Base-by-base conservation (phyloP, 805 yeast genomes). In the Candida germanica region DNA sequence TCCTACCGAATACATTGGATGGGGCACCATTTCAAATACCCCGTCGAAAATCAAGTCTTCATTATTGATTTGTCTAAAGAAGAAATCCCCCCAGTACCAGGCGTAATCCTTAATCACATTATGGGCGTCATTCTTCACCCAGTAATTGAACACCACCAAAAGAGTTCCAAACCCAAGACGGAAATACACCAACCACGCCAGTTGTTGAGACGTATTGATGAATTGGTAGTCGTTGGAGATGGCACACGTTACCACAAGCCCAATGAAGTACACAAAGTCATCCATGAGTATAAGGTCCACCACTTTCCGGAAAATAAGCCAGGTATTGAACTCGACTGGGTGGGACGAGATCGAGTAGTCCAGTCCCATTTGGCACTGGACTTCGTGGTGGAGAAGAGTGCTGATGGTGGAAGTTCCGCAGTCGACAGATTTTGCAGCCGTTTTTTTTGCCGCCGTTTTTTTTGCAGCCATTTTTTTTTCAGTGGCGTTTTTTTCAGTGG, bases 81-180 rank as follows among this genome's bases (percentile, higher is more conserved):
- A 86, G 62, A 86, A 86, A 59, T 87, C 95, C 18, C 95, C 95
- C 95, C 95, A 86, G 59, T 86, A 86, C 95, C 95, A 86, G 8
- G 95, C 95, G 54, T 80, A 86, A 54, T 86, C 95, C 56, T 86
- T 85, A 40, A 86, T 88, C 13, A 86, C 88, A 46, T 88, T 73
- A 56, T 86, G 95, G 22, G 95, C 95, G 56, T 87, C 89, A 16
- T 85, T 62, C 56, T 86, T 86, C 31, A 86, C 95, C 88, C 93
- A 83, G 19, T 83, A 66, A 53, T 86, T 86, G 65, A 87, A 83
- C 13, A 83, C 40, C 42, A 85, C 78, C 48, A 86, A 69, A 4
- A 63, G 44, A 1, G 69, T 48, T n/a, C 95, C 95, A 11, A 79
- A 59, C 1, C 63, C 36, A 53, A 84, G 63, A 50, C 88, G 70